Base-by-base conservation (phyloP, 371 early-diverging fungal genomes). In the Rhizopus arrhizus region DNA sequence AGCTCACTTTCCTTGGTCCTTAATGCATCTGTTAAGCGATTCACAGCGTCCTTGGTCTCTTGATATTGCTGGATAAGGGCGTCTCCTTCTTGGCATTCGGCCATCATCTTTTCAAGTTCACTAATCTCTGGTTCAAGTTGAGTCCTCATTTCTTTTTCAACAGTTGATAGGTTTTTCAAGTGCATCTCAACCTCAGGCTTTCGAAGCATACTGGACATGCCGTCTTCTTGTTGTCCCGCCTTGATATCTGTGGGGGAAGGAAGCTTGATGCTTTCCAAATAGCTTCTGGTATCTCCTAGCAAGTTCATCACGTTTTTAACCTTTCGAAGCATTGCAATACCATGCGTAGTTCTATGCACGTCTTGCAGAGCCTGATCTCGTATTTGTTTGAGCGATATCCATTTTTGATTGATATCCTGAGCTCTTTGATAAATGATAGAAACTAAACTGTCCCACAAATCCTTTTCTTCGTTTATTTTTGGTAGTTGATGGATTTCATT, bases 201-300 rank as follows among this genome's bases (percentile, higher is more conserved):
- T 46, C 67, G 62, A 16, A 55, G 51, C 40, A 67, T 48, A 9
- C 55, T 34, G 15, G 58, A 22, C 6, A 58, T 47, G 2, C 51
- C 54, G 33, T 58, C 64, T 0, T 32, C 52, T 35, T 52, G 47
- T 5, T 57, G 5, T 15, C 42, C 3, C 49, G 11, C n/a, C 33
- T 32, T 41, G 32, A 46, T 46, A 16, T 35, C 43, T 42, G 28
- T 10, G 7, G 29, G 11, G 1, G 4, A 31, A 54, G n/a, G 31
- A 4, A 32, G 16, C 35, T 22, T 12, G n/a, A 59, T 42, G 15
- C 52, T 40, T 29, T 55, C 32, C 3, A 65, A 32, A 40, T 62
- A 56, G 2, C 72, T 77, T 46, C 70, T 72, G 2, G 61, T 59
- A n/a, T 73, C 74, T n/a, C 71, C 72, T n/a, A 80, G 51, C 7